Percentiles rank a stretch among this genome's conserved stretches.
These are phyloP conservation scores for Xylaria digitata DNA, from an alignment of 2,329 filamentous ascomycete genomes.

Conservation along the genomic window DNA sequence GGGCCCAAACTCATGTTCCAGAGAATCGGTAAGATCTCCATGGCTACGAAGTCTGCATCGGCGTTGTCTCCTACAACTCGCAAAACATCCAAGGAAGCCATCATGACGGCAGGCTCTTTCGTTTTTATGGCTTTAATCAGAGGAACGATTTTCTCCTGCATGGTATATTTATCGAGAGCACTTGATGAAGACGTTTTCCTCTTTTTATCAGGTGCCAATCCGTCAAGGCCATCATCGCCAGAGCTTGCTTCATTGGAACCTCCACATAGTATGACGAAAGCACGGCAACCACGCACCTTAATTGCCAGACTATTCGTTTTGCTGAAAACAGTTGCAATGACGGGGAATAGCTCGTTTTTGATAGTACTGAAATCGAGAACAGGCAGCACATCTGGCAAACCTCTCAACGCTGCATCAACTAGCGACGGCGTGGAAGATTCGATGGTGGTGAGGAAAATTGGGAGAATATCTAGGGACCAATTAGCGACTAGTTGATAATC, in stretches of 20 bases:
- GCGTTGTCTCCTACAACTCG: slow-evolving; percentile 83
- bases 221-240: slow-evolving; percentile 79
- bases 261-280: slow-evolving; percentile 89
- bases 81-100: slow-evolving; percentile 88
- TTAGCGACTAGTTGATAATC: background rate
- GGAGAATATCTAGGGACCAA: slow-evolving; percentile 76
- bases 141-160: slow-evolving; percentile 96
- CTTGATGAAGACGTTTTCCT: slow-evolving; percentile 75
- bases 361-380: slow-evolving; percentile 95
- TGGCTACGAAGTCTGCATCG: slow-evolving; percentile 90
- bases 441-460: slow-evolving; percentile 83
- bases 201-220: slow-evolving; percentile 68
- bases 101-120: slow-evolving; percentile 97
- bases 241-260: slow-evolving; percentile 67
- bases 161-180: slow-evolving; percentile 95
- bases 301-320: slow-evolving; percentile 94
- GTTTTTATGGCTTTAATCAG: slow-evolving; percentile 94
- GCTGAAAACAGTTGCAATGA: slow-evolving; percentile 89
- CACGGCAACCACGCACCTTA: slow-evolving; percentile 91
- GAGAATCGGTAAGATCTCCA: slow-evolving; percentile 88
- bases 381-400: slow-evolving; percentile 82
- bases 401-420: slow-evolving; percentile 85
- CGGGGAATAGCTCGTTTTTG: slow-evolving; percentile 95
- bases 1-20: slow-evolving; percentile 95
- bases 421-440: slow-evolving; percentile 90